These are phyloP conservation scores for Phylloboletellus chloephorus DNA, from an alignment of 1,284 basidiomycete species.

Conservation along the genomic window DNA sequence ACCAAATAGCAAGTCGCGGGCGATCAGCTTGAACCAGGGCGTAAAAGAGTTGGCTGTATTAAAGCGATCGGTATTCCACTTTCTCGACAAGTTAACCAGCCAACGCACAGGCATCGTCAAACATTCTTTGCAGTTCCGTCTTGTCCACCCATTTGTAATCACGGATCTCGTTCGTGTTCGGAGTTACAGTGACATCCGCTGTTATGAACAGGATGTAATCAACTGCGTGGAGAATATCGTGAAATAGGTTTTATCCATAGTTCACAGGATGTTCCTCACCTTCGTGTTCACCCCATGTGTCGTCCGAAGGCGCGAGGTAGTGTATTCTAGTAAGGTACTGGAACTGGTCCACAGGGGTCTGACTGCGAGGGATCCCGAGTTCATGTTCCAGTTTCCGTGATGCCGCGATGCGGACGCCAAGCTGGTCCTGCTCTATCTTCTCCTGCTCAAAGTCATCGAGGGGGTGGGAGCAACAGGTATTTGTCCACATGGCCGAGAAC, in stretches of 20 bases:
- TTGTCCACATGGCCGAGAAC: constrained; percentile 99
- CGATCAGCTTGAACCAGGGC: constrained; percentile 99
- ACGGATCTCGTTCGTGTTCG: constrained; percentile 90
- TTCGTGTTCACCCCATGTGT: constrained; percentile 98
- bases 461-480: constrained; percentile 98
- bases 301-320: constrained; percentile 92
- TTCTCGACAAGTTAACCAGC: neutral
- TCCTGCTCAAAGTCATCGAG: constrained; percentile 85
- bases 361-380: constrained; percentile 80
- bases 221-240: constrained; percentile 48
- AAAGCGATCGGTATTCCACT: constrained; percentile 9
- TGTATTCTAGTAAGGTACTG: constrained; percentile 96
- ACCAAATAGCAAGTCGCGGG: constrained; percentile 92
- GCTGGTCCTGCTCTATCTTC: constrained; percentile 74
- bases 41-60: constrained; percentile 81
- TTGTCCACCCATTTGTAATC: constrained; percentile 91
- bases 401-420: constrained; percentile 85
- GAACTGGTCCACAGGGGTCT: constrained; percentile 82
- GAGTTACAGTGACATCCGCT: constrained; percentile 77
- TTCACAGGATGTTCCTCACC: constrained; percentile 44
- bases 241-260: constrained; percentile 1
- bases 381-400: constrained; percentile 96
- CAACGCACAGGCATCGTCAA: constrained; percentile 68
- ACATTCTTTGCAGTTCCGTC: constrained; percentile 86
- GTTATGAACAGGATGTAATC: constrained; percentile 98